Percentiles rank a stretch among this genome's conserved stretches.
Conservation (phyloP, 352 stramenopile species). For the Pythium coloratum region DNA sequence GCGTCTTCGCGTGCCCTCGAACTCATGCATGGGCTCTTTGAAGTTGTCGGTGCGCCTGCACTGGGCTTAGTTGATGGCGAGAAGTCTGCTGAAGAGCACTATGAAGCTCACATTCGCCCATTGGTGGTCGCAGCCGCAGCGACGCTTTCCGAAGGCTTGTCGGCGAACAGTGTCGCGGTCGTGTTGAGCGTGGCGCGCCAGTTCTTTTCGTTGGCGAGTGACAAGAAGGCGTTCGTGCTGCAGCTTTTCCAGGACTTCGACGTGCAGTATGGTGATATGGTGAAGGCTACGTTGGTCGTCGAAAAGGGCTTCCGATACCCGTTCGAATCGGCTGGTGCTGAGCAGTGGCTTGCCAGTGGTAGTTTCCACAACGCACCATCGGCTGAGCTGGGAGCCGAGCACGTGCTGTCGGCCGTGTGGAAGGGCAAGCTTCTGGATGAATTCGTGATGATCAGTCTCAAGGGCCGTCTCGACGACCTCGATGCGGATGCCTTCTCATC, state of each 20-base stretch:
- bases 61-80: constrained; percentile 8
- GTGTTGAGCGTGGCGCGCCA: constrained; percentile 43
- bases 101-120: constrained; percentile 43
- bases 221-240: constrained; percentile 72
- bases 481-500: constrained; percentile 48
- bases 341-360: constrained; percentile 56
- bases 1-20: constrained; percentile 31
- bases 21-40: constrained; percentile 47
- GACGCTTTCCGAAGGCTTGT: background rate
- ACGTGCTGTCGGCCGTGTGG: constrained; percentile 57
- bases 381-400: background rate
- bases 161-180: background rate
- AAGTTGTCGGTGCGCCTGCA: constrained; percentile 25
- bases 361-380: constrained; percentile 35
- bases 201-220: constrained; percentile 49
- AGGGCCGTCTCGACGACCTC: constrained; percentile 68
- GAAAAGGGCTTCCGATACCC: constrained; percentile 59
- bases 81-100: constrained; percentile 33
- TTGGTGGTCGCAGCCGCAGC: constrained; percentile 34
- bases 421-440: constrained; percentile 75
- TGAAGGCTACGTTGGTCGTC: constrained; percentile 56
- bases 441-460: constrained; percentile 78
- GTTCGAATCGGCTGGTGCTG: constrained; percentile 34
- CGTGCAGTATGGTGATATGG: constrained; percentile 70
- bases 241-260: constrained; percentile 67